A percentile compares a stretch with the other conserved stretches of the same genome.
Evolutionary conservation across 1,284 basidiomycete genomes (phyloP).

Genomic region (Ceratobasidium sp.): DNA sequence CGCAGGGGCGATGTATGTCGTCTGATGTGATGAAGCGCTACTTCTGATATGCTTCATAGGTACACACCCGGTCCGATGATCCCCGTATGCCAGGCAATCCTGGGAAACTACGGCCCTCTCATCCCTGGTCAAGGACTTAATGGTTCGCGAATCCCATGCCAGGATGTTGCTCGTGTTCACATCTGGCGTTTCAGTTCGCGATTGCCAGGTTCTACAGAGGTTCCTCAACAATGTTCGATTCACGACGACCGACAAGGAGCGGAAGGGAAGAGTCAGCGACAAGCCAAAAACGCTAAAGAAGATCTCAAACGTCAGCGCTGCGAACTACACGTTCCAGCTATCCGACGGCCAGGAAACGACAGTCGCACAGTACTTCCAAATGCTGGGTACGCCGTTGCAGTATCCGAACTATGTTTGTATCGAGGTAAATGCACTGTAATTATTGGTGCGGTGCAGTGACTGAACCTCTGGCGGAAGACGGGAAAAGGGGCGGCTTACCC

Average conservation of each 20-base stretch:
- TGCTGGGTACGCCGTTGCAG: constrained; percentile 23
- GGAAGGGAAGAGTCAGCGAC: constrained; percentile 43
- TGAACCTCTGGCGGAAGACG: constrained; percentile 18
- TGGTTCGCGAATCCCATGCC: background rate
- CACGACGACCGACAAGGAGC: constrained; percentile 59
- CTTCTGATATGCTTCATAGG: constrained; percentile 10
- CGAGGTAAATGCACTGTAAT: constrained; percentile 31
- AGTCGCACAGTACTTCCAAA: constrained; percentile 47
- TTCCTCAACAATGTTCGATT: constrained; percentile 73
- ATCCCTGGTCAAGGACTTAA: constrained; percentile 57
- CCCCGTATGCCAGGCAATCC: constrained; percentile 69
- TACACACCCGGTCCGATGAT: constrained; percentile 68
- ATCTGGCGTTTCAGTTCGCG: constrained; percentile 22
- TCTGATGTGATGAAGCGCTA: background rate
- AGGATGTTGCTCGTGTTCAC: too few relatives aligned
- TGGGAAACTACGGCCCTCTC: constrained; percentile 68
- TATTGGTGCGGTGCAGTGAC: background rate
- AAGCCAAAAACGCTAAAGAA: constrained; percentile 67
- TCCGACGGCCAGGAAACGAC: constrained; percentile 38
- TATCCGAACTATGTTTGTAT: constrained; percentile 44
- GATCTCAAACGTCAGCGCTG: constrained; percentile 66
- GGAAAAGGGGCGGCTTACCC: constrained; percentile 60
- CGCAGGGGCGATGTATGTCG: constrained; percentile 7
- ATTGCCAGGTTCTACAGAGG: constrained; percentile 62
- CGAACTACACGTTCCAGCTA: constrained; percentile 66